A percentile compares a stretch with the other conserved stretches of the same genome.
Conservation (phyloP, 345 rosid species). For the Durio zibethinus region DNA sequence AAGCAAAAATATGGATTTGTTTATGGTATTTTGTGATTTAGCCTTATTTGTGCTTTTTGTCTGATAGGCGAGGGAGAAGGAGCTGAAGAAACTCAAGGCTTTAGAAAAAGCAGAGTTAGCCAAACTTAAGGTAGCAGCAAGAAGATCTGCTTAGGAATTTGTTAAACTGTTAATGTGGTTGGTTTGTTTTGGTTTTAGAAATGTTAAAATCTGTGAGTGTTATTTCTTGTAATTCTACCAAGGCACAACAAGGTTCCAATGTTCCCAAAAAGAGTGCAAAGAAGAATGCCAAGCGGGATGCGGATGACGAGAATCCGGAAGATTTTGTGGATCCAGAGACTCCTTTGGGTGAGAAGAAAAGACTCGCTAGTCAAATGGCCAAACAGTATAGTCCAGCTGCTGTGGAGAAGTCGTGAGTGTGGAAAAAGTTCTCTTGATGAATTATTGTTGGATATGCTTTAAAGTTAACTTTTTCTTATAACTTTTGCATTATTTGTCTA, state of each 20-base stretch:
- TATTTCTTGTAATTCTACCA: constrained; percentile 3
- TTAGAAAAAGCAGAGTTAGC: constrained; percentile 66
- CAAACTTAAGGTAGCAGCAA: constrained; percentile 47
- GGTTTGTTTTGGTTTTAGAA: not conserved
- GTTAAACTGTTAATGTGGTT: not conserved
- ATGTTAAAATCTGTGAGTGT: not conserved
- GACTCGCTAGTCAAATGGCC: constrained; percentile 76
- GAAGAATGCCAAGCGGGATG: constrained; percentile 59
- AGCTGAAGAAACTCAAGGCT: constrained; percentile 76
- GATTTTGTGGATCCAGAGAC: constrained; percentile 83
- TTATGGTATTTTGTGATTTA: not conserved
- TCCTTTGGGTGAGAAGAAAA: constrained; percentile 68
- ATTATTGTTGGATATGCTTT: not conserved
- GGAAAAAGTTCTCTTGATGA: not conserved
- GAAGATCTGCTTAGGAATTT: not conserved
- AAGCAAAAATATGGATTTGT: not conserved
- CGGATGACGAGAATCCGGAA: constrained; percentile 56
- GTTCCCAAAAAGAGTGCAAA: constrained; percentile 56
- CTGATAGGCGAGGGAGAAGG: constrained; percentile 71
- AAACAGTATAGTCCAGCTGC: constrained; percentile 75
- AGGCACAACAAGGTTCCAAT: constrained; percentile 50
- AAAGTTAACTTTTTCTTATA: not conserved
- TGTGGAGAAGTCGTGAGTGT: constrained; percentile 82
- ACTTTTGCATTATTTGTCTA: constrained; percentile 7
- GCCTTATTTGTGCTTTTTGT: not conserved